phyloP scores from a whole-genome alignment of 371 early-diverging fungal species.

The Globomyces sp. region DNA sequence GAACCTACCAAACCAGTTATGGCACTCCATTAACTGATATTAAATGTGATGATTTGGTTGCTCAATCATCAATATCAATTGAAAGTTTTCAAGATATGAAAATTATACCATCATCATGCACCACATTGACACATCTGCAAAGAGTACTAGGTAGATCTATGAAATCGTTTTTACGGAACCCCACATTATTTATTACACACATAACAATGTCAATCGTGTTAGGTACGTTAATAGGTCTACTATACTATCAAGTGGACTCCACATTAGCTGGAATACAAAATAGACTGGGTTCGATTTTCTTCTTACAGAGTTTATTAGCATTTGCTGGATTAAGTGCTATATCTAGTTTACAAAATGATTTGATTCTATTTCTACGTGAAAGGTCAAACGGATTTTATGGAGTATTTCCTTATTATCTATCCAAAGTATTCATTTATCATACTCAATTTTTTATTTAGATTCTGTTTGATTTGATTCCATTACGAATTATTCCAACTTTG shows the following conservation, averaged over 20 bases:
- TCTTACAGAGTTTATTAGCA: slow-evolving; percentile 37
- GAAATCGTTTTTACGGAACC: slow-evolving; percentile 31
- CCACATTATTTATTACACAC: slow-evolving; percentile 31
- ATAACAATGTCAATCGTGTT: slow-evolving; percentile 26
- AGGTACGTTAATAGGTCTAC: slow-evolving; percentile 42
- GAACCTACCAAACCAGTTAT: slow-evolving; percentile 25
- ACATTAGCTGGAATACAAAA: slow-evolving; percentile 46
- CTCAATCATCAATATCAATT: too few species aligned
- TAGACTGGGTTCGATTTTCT: slow-evolving; percentile 39
- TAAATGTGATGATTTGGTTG: too few species aligned
- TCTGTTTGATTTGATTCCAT: slow-evolving; percentile 76
- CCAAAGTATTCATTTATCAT: slow-evolving; percentile 49
- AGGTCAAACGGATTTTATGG: slow-evolving; percentile 84
- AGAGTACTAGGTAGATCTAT: slow-evolving; percentile 27
- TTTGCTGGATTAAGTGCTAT: slow-evolving; percentile 44
- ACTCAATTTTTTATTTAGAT: slow-evolving; percentile 35
- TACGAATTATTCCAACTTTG: slow-evolving; percentile 80
- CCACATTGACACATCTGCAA: slow-evolving; percentile 33
- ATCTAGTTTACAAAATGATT: slow-evolving; percentile 62
- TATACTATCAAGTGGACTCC: slow-evolving; percentile 37
- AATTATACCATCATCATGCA: slow-evolving; percentile 24
- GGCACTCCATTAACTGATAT: too few species aligned
- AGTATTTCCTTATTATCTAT: slow-evolving; percentile 69
- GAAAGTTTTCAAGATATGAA: slow-evolving; percentile 22
- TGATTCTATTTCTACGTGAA: slow-evolving; percentile 78